phyloP scores from a whole-genome alignment of 2,329 filamentous ascomycete genomes.

The Cladosporium sp. region DNA sequence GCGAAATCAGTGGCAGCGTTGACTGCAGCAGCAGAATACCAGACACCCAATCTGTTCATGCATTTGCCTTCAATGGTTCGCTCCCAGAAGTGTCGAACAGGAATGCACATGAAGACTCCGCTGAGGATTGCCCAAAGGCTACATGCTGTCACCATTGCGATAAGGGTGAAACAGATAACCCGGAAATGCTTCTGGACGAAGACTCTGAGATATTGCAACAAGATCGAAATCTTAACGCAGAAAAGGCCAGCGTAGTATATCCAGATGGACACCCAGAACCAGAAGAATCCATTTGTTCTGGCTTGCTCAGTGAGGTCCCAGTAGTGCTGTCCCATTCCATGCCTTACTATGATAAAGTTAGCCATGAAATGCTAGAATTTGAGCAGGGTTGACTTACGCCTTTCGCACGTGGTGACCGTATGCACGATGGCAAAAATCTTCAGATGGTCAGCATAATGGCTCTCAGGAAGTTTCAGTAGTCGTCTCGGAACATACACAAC shows the following conservation, averaged over 20 bases:
- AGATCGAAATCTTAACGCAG: conserved; percentile 19
- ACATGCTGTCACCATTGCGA: conserved; percentile 24
- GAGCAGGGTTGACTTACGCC: background rate
- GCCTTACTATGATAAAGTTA: conserved; percentile 8
- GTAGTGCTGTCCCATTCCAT: conserved; percentile 19
- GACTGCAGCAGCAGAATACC: conserved; percentile 27
- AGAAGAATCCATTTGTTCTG: conserved; percentile 10
- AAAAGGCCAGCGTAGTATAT: conserved; percentile 15
- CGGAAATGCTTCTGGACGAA: conserved; percentile 15
- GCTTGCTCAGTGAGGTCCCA: conserved; percentile 7
- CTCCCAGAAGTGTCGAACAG: conserved; percentile 27
- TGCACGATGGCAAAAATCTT: conserved; percentile 6
- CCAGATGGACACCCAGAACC: conserved; percentile 18
- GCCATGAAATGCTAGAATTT: background rate
- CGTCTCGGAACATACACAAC: background rate
- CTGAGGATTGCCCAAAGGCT: conserved; percentile 26
- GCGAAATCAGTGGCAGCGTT: conserved; percentile 30
- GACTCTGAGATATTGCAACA: conserved; percentile 20
- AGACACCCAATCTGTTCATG: conserved; percentile 23
- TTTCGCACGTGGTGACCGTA: conserved; percentile 2
- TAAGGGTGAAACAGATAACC: conserved; percentile 18
- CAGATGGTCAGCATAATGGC: background rate
- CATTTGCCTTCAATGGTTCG: conserved; percentile 16
- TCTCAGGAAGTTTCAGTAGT: too few species aligned
- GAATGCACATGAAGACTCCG: conserved; percentile 29